Evolutionary conservation across 1,139 yeast genomes (phyloP).

Genomic region (Pichia sp.): DNA sequence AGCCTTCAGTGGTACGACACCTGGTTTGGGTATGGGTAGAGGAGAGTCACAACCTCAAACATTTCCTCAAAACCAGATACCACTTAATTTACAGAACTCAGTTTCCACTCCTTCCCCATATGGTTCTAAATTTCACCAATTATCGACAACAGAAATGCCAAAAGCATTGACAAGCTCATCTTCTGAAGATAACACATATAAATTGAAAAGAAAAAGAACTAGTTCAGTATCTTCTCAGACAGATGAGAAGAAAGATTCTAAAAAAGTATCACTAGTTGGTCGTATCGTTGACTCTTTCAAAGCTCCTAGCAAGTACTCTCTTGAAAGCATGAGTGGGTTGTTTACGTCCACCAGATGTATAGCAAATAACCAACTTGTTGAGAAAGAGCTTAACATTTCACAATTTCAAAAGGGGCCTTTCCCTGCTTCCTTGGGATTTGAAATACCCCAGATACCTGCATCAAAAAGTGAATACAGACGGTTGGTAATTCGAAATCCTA

Average conservation of each 20-base stretch:
- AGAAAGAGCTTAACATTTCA: neutral
- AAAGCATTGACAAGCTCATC: conserved; percentile 26
- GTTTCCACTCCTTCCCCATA: conserved; percentile 21
- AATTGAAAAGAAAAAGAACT: conserved; percentile 27
- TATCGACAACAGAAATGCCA: conserved; percentile 28
- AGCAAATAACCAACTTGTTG: neutral
- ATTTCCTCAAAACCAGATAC: neutral
- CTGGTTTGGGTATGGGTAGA: conserved; percentile 14
- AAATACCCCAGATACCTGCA: conserved; percentile 13
- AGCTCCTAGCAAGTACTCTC: conserved; percentile 21
- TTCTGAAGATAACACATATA: conserved; percentile 9
- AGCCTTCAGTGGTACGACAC: conserved; percentile 8
- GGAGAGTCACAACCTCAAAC: conserved; percentile 22
- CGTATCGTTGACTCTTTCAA: conserved; percentile 26
- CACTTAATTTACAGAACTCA: conserved; percentile 14
- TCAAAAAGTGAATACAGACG: conserved; percentile 23
- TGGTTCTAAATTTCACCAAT: conserved; percentile 23
- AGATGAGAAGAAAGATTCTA: conserved; percentile 4
- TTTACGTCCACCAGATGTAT: conserved; percentile 25
- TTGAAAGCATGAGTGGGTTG: conserved; percentile 30
- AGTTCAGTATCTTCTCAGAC: conserved; percentile 14
- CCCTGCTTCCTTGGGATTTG: conserved; percentile 5
- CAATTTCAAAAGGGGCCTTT: neutral
- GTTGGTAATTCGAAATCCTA: conserved; percentile 25
- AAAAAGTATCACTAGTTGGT: conserved; percentile 23